phyloP scores from a whole-genome alignment of 306 rosid species.

The Acacia confusa region DNA sequence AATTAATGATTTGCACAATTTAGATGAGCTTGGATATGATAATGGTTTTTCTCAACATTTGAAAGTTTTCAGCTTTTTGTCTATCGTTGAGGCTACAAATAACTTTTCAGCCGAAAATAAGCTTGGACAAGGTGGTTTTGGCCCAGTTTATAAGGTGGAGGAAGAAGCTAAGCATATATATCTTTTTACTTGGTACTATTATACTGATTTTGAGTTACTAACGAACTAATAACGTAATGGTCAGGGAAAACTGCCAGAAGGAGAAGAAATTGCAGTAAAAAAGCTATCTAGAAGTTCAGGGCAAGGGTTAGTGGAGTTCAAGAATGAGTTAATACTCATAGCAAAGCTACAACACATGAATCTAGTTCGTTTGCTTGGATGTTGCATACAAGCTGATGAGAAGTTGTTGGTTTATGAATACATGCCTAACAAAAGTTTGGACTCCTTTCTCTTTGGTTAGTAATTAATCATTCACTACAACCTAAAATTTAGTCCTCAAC shows the following conservation, averaged over 20 bases:
- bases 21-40: not conserved
- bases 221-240: not conserved
- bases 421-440: not conserved
- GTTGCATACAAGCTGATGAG: not conserved
- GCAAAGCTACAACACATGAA: not conserved
- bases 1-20: not conserved
- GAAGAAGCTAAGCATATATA: not conserved
- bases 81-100: not conserved
- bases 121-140: not conserved
- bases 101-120: not conserved
- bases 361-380: not conserved
- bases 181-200: not conserved
- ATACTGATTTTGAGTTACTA: not conserved
- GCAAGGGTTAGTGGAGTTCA: not conserved
- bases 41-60: not conserved
- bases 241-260: not conserved
- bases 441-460: slow-evolving; percentile 3
- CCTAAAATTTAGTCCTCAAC: not conserved
- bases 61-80: not conserved
- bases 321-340: not conserved
- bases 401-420: not conserved
- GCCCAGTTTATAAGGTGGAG: not conserved
- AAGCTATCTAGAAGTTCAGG: not conserved
- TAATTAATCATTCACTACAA: not conserved
- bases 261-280: not conserved